A percentile compares a stretch with the other conserved stretches of the same genome.
These are phyloP conservation scores for Flaveria linearis DNA, from an alignment of 129 eudicot genomes.

Conservation along the genomic window DNA sequence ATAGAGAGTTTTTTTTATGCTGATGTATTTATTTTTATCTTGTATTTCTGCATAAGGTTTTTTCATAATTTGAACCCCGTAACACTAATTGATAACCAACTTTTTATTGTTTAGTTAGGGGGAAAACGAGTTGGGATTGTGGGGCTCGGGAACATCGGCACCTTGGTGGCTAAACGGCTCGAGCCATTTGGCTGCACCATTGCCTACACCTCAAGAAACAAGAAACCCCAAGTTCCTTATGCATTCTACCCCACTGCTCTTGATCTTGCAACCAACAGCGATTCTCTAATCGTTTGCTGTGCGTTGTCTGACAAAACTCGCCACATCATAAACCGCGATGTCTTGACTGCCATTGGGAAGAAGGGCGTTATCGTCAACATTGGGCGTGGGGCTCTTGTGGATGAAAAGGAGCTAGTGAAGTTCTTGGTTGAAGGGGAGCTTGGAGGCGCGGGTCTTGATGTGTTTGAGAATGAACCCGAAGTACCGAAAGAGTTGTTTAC, in stretches of 20 bases:
- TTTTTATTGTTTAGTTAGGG: conserved; percentile 49
- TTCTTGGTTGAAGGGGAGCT: conserved; percentile 55
- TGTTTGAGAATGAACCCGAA: conserved; percentile 67
- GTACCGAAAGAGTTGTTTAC: conserved; percentile 60
- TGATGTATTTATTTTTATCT: too few relatives aligned
- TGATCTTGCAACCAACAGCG: conserved; percentile 59
- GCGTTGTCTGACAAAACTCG: conserved; percentile 58
- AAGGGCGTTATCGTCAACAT: conserved; percentile 62
- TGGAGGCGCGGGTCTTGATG: conserved; percentile 88
- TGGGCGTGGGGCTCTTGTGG: conserved; percentile 77
- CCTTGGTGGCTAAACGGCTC: conserved; percentile 56
- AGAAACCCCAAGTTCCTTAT: conserved; percentile 46
- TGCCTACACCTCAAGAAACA: conserved; percentile 57
- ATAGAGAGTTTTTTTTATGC: too few relatives aligned
- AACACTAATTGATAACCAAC: not conserved
- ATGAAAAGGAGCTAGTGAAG: conserved; percentile 64
- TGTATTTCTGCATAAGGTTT: too few relatives aligned
- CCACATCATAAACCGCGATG: conserved; percentile 61
- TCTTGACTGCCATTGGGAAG: conserved; percentile 58
- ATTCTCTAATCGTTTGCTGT: conserved; percentile 62
- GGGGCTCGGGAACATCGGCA: conserved; percentile 79
- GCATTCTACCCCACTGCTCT: conserved; percentile 40
- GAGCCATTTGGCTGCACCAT: conserved; percentile 69
- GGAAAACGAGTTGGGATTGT: conserved; percentile 73
- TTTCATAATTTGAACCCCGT: too few relatives aligned